Percentiles rank a stretch among this genome's conserved stretches.
Evolutionary conservation across 148 eudicot species (phyloP).

Genomic region (Heliosperma pusillum): DNA sequence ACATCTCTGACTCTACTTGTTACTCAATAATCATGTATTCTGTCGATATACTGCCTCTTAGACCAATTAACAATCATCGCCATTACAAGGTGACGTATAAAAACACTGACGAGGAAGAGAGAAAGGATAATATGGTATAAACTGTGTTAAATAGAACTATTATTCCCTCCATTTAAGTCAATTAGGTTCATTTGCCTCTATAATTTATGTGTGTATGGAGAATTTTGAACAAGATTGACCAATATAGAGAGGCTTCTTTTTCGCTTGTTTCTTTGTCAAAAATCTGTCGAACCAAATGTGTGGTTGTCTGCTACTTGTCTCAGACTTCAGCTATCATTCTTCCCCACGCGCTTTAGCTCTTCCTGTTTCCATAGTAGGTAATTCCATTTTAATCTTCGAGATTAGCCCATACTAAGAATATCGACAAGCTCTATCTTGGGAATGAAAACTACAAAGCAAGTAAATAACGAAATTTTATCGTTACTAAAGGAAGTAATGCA

Average conservation of each 20-base stretch:
- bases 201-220: background rate
- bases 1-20: constrained; percentile 17
- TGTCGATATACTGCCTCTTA: constrained; percentile 9
- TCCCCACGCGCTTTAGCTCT: constrained; percentile 50
- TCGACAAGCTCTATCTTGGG: background rate
- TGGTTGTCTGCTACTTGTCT: constrained; percentile 9
- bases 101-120: background rate
- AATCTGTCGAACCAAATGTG: constrained; percentile 11
- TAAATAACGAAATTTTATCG: no score
- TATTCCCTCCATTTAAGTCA: background rate
- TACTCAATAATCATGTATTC: constrained; percentile 7
- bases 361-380: constrained; percentile 45
- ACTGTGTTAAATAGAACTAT: constrained; percentile 11
- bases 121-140: constrained; percentile 8
- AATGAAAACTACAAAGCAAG: background rate
- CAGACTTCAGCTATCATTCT: constrained; percentile 42
- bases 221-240: background rate
- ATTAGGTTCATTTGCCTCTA: background rate
- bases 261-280: constrained; percentile 7
- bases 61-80: constrained; percentile 12
- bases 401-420: background rate
- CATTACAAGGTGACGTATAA: constrained; percentile 12
- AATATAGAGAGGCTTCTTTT: background rate
- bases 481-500: background rate
- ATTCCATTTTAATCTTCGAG: background rate